Evolutionary conservation across 345 rosid species (phyloP).

Genomic region (Euclidium syriacum): DNA sequence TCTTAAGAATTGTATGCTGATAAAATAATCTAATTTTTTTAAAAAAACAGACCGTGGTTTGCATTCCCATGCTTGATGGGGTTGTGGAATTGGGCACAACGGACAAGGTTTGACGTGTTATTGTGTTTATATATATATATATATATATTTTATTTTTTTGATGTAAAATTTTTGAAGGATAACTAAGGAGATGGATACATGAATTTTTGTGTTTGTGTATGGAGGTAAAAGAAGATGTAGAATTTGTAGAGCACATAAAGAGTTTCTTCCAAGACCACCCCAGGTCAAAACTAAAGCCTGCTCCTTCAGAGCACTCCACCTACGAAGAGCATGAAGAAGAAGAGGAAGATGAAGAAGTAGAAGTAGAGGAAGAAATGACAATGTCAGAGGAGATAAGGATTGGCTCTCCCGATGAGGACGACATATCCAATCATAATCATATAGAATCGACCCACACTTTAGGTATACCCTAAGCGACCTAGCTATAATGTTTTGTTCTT

Average conservation of each 20-base stretch:
- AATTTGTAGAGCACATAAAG: conserved; percentile 50
- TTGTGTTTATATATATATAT: background rate
- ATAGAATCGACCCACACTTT: conserved; percentile 18
- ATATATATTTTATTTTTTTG: no score
- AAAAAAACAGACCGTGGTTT: conserved; percentile 69
- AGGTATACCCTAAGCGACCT: conserved; percentile 20
- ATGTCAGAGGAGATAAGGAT: conserved; percentile 80
- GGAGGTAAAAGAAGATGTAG: conserved; percentile 60
- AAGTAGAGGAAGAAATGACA: conserved; percentile 36
- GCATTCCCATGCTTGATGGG: conserved; percentile 88
- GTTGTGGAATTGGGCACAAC: conserved; percentile 84
- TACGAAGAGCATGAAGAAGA: conserved; percentile 45
- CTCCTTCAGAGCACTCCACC: conserved; percentile 74
- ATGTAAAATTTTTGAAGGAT: no score
- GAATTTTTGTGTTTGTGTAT: background rate
- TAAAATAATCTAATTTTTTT: background rate
- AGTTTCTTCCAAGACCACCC: conserved; percentile 47
- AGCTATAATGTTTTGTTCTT: background rate
- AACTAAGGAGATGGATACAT: background rate
- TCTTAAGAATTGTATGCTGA: conserved; percentile 1
- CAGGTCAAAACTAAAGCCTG: conserved; percentile 56
- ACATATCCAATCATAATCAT: conserved; percentile 45
- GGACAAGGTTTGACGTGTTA: conserved; percentile 45
- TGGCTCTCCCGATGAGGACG: conserved; percentile 77
- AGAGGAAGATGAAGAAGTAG: conserved; percentile 39